Conservation (phyloP, 495 filamentous ascomycete genomes). For the Schizothecium vesticola region DNA sequence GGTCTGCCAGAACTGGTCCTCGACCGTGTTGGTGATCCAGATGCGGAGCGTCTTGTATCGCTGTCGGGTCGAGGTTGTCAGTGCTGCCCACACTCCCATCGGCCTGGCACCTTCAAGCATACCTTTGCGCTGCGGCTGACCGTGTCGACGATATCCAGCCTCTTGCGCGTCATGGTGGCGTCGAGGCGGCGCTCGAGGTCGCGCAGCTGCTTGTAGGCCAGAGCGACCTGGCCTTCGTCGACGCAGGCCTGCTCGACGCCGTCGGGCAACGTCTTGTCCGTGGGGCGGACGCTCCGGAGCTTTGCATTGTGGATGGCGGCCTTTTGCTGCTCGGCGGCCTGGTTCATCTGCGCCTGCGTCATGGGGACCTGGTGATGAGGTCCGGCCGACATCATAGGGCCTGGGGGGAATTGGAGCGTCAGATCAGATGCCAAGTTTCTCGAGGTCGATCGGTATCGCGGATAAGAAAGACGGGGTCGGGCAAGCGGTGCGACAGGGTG, state of each 20-base stretch:
- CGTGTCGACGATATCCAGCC: constrained; percentile 82
- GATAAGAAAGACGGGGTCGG: background rate
- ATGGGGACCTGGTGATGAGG: constrained; percentile 47
- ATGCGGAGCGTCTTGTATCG: constrained; percentile 81
- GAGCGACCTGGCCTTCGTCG: constrained; percentile 68
- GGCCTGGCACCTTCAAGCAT: background rate
- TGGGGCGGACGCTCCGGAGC: constrained; percentile 77
- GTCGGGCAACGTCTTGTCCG: constrained; percentile 90
- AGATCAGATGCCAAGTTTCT: background rate
- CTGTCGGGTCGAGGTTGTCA: constrained; percentile 23
- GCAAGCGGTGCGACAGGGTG: background rate
- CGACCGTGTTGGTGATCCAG: constrained; percentile 93
- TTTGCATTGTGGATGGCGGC: constrained; percentile 62
- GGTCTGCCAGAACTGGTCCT: constrained; percentile 90
- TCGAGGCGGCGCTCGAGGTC: constrained; percentile 87
- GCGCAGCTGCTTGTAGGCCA: constrained; percentile 73
- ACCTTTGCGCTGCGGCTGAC: constrained; percentile 73
- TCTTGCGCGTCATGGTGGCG: constrained; percentile 90
- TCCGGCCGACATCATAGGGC: constrained; percentile 26
- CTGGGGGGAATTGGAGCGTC: constrained; percentile 14
- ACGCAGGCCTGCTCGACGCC: constrained; percentile 68
- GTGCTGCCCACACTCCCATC: too few relatives aligned
- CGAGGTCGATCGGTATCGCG: background rate
- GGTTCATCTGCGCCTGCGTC: constrained; percentile 50
- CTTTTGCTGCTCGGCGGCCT: constrained; percentile 50